Evolutionary conservation across 2,329 filamentous ascomycete species (phyloP), one percentile per base, ranked within the genome.

Genomic region (Zymoseptoria pseudotritici): DNA sequence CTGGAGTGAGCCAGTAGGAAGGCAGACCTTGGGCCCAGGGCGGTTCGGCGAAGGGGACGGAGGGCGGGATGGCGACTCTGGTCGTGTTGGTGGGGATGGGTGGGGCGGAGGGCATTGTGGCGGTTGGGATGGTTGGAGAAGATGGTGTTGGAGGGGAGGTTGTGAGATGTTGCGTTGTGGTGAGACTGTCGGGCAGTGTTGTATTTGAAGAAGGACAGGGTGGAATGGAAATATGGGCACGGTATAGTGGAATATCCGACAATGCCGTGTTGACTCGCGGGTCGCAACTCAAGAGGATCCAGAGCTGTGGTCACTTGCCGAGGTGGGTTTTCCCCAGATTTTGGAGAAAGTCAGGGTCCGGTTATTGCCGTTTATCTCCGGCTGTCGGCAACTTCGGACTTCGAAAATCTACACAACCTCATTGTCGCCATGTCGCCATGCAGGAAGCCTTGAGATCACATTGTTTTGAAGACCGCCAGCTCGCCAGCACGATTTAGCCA

Each of bases 1-100:
- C 83, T 2, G 82, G 78, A 22, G 82, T 86, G 76, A 88, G 89
- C 76, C 90, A 88, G 11, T 88, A 84, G 0, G 86, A 88, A 0
- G 88, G 88, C 2, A 90, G 78, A 56, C 87, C 87, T 66, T 79
- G 79, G 53, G 91, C 80, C 76, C 86, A 91, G 1, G 87, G 82
- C 1, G 88, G 88, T 67, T 91, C 88, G 4, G 86, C 85, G 75
- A 91, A 89, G 55, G 88, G 88, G 24, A 89, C 72, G 3, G 77
- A 24, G 36, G 36, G 36, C 6, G 36, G 36, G 36, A 46, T 46
- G 36, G 36, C 36, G 36, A 46, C 36, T 13, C 13, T 13, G 36
- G 36, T 17, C 13, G 36, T 46, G 36, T 46, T 46, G 36, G 36
- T 46, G 36, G 36, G 36, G 36, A 46, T 46, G 36, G 36, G 36